Evolutionary conservation across 2,329 filamentous ascomycete species (phyloP), one percentile per base, ranked within the genome.

Genomic region (Fusarium palustre): DNA sequence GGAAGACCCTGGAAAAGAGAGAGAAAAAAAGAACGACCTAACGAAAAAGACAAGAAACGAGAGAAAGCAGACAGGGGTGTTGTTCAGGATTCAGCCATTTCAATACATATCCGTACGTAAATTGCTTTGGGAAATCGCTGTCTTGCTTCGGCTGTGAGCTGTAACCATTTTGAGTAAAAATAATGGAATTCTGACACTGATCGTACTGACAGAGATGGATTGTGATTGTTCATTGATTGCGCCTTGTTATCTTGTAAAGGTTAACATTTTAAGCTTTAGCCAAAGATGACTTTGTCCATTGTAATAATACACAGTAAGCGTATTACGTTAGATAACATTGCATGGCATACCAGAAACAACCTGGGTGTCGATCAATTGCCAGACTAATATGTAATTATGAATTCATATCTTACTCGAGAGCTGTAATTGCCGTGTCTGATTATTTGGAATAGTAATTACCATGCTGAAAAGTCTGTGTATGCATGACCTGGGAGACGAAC

Each of bases 291-390:
- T 11, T 31, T 18, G 22, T 25, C 5, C 15, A 15, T 55, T n/a
- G n/a, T n/a, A n/a, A 39, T 39, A 28, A 36, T 41, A 45, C 31
- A 34, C 28, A 39, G 48, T 64, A 49, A 64, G 59, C 55, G 48
- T 50, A 52, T 62, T 47, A 56, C 46, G 31, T 62, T 41, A 46
- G 61, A 66, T 41, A 61, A 20, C 22, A 24, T 34, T 22, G 33
- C 18, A 20, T 28, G 45, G 22, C 41, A 28, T 55, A 47, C 52
- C 33, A 39, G 43, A 33, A 48, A 34, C 15, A 41, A 55, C 41
- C 49, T 43, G 36, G 36, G 11, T 30, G 49, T 47, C 50, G 62
- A 66, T 66, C 62, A 60, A 53, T 38, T n/a, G 12, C 43, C n/a
- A 20, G n/a, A 39, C 36, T 20, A 20, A 39, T 20, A 39, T 20